Evolutionary conservation across 495 filamentous ascomycete genomes (phyloP).

Genomic region (Aspergillus avenaceus): DNA sequence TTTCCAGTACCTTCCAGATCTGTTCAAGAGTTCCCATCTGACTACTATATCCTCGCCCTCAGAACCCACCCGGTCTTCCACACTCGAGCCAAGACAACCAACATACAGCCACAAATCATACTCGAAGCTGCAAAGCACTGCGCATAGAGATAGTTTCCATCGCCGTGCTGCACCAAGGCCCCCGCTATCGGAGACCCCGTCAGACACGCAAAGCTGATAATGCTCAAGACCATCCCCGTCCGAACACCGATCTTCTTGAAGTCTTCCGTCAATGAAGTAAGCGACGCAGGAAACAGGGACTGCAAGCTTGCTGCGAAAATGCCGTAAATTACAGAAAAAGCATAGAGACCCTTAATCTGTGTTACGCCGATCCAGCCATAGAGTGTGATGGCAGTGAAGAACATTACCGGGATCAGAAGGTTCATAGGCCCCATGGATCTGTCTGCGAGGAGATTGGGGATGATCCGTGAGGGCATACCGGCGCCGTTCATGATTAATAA

Average conservation of each 20-base stretch:
- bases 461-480: constrained; percentile 53
- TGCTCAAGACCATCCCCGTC: constrained; percentile 70
- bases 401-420: constrained; percentile 40
- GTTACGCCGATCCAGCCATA: constrained; percentile 54
- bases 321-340: constrained; percentile 54
- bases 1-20: too few species aligned
- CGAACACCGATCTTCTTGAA: constrained; percentile 58
- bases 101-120: not conserved
- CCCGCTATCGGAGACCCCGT: constrained; percentile 70
- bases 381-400: constrained; percentile 39
- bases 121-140: constrained; percentile 41
- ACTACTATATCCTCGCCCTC: not conserved
- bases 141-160: constrained; percentile 46
- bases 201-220: constrained; percentile 60
- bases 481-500: constrained; percentile 64
- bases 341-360: constrained; percentile 42
- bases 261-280: constrained; percentile 55
- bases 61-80: not conserved
- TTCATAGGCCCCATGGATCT: constrained; percentile 53
- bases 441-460: constrained; percentile 60
- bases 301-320: constrained; percentile 57
- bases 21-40: too few species aligned
- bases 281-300: constrained; percentile 51
- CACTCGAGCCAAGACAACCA: not conserved
- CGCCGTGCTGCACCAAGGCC: constrained; percentile 37